Percentiles rank a stretch among this genome's conserved stretches.
phyloP scores from a whole-genome alignment of 139 green algal species.

The Tetradesmus obliquus region DNA sequence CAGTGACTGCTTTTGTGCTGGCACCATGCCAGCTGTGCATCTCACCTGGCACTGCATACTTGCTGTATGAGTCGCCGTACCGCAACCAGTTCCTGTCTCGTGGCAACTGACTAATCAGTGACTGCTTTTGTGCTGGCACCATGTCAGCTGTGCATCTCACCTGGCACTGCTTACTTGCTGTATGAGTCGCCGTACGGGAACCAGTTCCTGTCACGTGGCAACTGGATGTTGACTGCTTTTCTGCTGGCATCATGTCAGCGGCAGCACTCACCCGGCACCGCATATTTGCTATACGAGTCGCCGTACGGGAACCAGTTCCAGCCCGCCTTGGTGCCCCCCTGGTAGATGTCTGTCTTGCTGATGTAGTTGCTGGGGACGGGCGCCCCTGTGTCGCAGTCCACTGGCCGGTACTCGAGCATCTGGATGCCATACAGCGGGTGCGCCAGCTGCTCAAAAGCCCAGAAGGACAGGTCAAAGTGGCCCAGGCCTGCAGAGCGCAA shows the following conservation, averaged over 20 bases:
- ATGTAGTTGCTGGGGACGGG: neutral
- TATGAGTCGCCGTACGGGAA: no score
- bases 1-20: neutral
- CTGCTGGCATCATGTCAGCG: neutral
- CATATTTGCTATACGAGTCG: neutral
- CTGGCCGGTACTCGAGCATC: conserved; percentile 33
- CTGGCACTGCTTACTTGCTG: conserved; percentile 9
- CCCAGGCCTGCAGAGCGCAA: neutral
- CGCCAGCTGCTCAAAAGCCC: conserved; percentile 62
- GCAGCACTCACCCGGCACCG: neutral
- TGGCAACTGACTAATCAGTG: no score
- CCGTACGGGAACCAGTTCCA: conserved; percentile 43
- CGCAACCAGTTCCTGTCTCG: no score
- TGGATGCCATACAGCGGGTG: conserved; percentile 43
- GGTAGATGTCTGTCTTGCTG: conserved; percentile 35
- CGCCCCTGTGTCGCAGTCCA: conserved; percentile 26
- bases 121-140: neutral
- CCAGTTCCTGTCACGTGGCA: no score
- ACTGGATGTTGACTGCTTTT: neutral
- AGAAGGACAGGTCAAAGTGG: conserved; percentile 63
- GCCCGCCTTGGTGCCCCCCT: neutral
- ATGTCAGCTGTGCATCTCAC: neutral
- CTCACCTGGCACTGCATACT: conserved; percentile 4
- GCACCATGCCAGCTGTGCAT: neutral
- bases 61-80: no score